Evolutionary conservation across 2,329 filamentous ascomycete genomes (phyloP).

Genomic region (Pyricularia sp.): DNA sequence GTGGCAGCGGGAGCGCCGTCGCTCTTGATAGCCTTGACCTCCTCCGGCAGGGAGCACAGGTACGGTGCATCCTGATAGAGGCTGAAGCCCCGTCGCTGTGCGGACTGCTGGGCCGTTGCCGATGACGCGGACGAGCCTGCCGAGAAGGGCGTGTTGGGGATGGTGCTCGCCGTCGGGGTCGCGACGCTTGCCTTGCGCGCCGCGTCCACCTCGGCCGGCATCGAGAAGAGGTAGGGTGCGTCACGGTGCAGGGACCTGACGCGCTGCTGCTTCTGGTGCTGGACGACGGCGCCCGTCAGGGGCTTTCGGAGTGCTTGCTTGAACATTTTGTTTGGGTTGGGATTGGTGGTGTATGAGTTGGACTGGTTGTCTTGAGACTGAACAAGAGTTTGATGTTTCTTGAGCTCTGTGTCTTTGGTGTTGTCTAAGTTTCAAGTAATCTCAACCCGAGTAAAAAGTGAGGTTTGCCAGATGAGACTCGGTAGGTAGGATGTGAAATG

Average conservation of each 20-base stretch:
- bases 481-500: neutral
- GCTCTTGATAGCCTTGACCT: neutral
- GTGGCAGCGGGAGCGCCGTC: neutral
- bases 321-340: neutral
- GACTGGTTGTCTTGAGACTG: neutral
- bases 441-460: neutral
- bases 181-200: neutral
- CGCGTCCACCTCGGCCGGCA: neutral
- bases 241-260: slow-evolving; percentile 1
- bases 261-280: neutral
- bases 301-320: neutral
- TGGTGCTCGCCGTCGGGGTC: neutral
- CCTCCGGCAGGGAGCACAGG: neutral
- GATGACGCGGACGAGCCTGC: neutral
- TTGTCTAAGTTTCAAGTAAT: neutral
- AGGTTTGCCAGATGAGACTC: neutral
- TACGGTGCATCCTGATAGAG: neutral
- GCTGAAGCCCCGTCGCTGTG: neutral
- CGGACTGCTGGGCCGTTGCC: neutral
- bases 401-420: neutral
- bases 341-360: too few relatives aligned
- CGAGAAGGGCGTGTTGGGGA: neutral
- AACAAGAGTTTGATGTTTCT: neutral
- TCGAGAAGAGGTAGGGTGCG: slow-evolving; percentile 2
- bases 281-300: neutral